Base-by-base conservation (phyloP, 2,329 filamentous ascomycete genomes). In the Neurospora sp. region DNA sequence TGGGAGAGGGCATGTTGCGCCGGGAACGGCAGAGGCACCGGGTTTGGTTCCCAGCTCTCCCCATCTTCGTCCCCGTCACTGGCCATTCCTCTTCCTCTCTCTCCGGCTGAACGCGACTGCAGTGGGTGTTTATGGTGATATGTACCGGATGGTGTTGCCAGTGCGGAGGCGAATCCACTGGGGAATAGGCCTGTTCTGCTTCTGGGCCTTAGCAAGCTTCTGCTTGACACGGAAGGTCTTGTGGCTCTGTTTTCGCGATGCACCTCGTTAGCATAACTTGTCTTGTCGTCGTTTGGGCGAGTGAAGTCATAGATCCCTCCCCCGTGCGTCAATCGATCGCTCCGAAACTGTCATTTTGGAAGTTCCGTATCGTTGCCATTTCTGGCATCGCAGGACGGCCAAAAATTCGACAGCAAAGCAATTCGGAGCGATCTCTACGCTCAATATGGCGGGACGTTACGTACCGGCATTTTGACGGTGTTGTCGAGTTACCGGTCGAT, bases 211-310 rank as follows among this genome's bases (percentile, higher is more conserved):
- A 83, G 96, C 96, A 88, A 99, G 93, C 96, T 99, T 99, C 86
- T 96, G 92, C 94, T 99, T 99, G 86, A 94, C 97, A 84, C 94
- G 92, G 93, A 99, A 99, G 83, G 94, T 93, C 91, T 99, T 99
- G 89, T 99, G 93, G 91, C 91, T 95, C 95, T 98, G 84, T 82
- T 73, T 70, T 58, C 38, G 68, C 69, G 71, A 66, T 71, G 43
- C 67, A 46, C 52, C 23, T 46, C 66, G 68, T 70, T 52, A 70
- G 69, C 68, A 69, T 52, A 52, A 62, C 52, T 36, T 62, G 52
- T 62, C 52, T 73, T 74, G 76, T 74, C 43, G 76, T 70, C 71
- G 71, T 68, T 68, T 39, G 17, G 46, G 39, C 43, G 13, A 5
- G 38, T 39, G 10, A 23, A 68, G 46, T 67, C 23, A 11, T 33